phyloP scores from a whole-genome alignment of 1,139 yeast genomes.

The Pichia norvegensis region DNA sequence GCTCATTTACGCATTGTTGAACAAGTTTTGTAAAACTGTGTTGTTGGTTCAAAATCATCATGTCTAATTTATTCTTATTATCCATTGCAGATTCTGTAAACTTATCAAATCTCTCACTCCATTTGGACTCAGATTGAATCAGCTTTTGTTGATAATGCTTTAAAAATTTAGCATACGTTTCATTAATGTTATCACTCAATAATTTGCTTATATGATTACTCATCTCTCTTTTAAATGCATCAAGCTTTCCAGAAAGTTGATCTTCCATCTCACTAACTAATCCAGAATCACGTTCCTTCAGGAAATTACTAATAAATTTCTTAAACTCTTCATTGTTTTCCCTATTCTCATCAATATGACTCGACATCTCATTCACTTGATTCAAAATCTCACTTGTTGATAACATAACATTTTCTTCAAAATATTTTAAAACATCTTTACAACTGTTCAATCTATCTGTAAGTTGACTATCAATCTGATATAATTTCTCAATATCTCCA shows the following conservation, averaged over 20 bases:
- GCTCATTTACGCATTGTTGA: neutral
- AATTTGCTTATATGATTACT: neutral
- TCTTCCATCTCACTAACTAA: neutral
- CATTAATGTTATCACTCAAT: conserved; percentile 3
- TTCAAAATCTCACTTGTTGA: neutral
- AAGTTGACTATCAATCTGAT: neutral
- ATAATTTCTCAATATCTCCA: neutral
- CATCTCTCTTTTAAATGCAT: conserved; percentile 2
- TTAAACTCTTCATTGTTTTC: conserved; percentile 1
- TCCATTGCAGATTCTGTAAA: neutral
- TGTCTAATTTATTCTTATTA: neutral
- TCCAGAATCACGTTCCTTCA: neutral
- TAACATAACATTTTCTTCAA: neutral
- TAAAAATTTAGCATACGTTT: conserved; percentile 10
- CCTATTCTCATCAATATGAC: neutral
- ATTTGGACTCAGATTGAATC: neutral
- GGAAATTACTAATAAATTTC: neutral
- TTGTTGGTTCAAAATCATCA: neutral
- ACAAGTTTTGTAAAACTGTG: neutral
- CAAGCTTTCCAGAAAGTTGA: neutral
- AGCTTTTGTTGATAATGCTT: conserved; percentile 4
- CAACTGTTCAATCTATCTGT: neutral
- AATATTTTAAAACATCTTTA: neutral
- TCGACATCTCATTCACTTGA: neutral
- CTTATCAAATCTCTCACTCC: neutral